Conservation (phyloP, 2,329 filamentous ascomycete genomes). For the Fusarium algeriense region DNA sequence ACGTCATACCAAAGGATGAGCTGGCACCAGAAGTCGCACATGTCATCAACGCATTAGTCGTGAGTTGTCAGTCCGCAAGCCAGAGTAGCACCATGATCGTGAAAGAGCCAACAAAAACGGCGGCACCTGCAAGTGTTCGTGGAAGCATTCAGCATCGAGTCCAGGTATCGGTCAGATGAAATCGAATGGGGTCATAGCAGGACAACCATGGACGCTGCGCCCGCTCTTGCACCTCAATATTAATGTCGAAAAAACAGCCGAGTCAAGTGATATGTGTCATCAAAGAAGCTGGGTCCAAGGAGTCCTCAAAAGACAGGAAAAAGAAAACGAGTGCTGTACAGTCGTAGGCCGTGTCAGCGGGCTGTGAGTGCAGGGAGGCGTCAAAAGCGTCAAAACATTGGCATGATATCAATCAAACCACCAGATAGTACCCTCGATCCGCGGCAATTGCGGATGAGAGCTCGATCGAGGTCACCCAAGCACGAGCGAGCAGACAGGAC, state of each 20-base stretch:
- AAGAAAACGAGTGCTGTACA: slow-evolving; percentile 49
- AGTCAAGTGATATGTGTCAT: slow-evolving; percentile 48
- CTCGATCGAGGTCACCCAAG: slow-evolving; percentile 53
- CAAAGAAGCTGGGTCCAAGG: slow-evolving; percentile 43
- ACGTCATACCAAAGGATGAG: slow-evolving; percentile 43
- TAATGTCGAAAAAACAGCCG: slow-evolving; percentile 44
- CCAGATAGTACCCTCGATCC: slow-evolving; percentile 44
- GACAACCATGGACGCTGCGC: slow-evolving; percentile 40
- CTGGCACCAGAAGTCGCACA: slow-evolving; percentile 45
- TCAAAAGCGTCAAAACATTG: slow-evolving; percentile 43
- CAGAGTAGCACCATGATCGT: slow-evolving; percentile 29
- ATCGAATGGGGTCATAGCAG: slow-evolving; percentile 30
- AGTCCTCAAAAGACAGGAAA: slow-evolving; percentile 45
- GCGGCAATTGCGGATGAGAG: slow-evolving; percentile 42
- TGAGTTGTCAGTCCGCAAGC: slow-evolving; percentile 37
- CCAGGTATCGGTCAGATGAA: slow-evolving; percentile 39
- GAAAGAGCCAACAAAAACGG: slow-evolving; percentile 18
- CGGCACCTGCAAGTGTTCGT: slow-evolving; percentile 19
- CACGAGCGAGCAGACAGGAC: slow-evolving; percentile 46
- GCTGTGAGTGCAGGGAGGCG: slow-evolving; percentile 42
- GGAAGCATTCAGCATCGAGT: slow-evolving; percentile 37
- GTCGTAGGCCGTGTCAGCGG: slow-evolving; percentile 48
- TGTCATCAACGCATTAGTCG: slow-evolving; percentile 48
- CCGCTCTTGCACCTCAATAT: slow-evolving; percentile 40
- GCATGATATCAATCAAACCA: slow-evolving; percentile 51